A percentile compares a stretch with the other conserved stretches of the same genome.
These are phyloP conservation scores for Colletotrichum sidae DNA, from an alignment of 2,329 filamentous ascomycete species.

Conservation along the genomic window DNA sequence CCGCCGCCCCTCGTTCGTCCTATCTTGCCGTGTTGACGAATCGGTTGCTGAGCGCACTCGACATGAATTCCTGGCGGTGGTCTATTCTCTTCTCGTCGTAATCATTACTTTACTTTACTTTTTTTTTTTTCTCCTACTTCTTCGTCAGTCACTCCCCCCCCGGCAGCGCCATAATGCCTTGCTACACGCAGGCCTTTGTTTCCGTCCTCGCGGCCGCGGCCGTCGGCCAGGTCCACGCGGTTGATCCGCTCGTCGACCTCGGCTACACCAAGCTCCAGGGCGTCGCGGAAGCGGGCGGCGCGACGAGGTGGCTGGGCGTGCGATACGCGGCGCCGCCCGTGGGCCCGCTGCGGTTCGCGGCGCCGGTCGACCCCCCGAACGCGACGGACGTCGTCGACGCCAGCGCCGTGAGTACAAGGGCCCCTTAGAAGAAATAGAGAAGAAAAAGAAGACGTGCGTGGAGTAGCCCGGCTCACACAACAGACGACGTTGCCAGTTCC, in stretches of 20 bases:
- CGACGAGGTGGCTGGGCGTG: conserved; percentile 80
- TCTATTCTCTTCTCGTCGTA: not conserved
- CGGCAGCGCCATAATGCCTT: conserved; percentile 18
- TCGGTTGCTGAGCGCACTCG: too few relatives aligned
- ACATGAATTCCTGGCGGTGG: too few relatives aligned
- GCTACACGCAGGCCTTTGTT: conserved; percentile 13
- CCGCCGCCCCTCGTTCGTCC: too few relatives aligned
- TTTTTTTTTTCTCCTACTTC: not conserved
- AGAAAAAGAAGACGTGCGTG: too few relatives aligned
- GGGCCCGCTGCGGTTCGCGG: conserved; percentile 73
- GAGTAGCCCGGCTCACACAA: not conserved
- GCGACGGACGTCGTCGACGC: conserved; percentile 22
- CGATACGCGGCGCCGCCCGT: conserved; percentile 80
- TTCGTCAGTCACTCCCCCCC: conserved; percentile 15
- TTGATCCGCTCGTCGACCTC: conserved; percentile 63
- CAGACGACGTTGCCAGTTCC: not conserved
- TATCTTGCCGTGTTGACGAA: too few relatives aligned
- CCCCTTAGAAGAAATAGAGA: too few relatives aligned
- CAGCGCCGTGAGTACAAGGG: not conserved
- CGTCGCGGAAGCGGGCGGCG: conserved; percentile 56
- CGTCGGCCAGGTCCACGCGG: conserved; percentile 31
- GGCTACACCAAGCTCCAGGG: conserved; percentile 76
- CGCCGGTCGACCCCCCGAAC: conserved; percentile 64
- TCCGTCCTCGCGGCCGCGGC: conserved; percentile 27
- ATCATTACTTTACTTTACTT: conserved; percentile 1